phyloP scores from a whole-genome alignment of 441 rosid genomes.

The Croton laevigatus region DNA sequence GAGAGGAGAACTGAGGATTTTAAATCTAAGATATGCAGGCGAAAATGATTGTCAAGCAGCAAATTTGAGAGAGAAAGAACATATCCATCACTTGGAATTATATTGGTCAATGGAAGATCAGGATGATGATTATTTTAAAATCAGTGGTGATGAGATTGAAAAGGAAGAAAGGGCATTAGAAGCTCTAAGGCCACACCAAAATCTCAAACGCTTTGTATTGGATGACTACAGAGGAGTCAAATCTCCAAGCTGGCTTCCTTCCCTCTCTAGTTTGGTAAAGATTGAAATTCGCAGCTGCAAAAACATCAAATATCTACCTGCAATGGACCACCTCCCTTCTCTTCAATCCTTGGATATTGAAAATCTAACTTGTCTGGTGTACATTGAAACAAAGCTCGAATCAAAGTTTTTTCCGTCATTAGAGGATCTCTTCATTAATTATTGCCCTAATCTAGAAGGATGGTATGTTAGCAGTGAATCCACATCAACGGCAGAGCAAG shows the following conservation, averaged over 20 bases:
- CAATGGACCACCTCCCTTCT: not conserved
- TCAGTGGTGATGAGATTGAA: too few species aligned
- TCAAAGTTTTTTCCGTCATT: conserved; percentile 7
- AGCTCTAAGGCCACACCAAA: not conserved
- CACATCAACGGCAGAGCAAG: conserved; percentile 14
- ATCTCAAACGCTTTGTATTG: not conserved
- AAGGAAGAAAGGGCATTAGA: not conserved
- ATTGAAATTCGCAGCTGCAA: not conserved
- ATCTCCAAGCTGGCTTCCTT: conserved; percentile 24
- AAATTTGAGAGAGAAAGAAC: conserved; percentile 20
- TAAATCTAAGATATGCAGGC: not conserved
- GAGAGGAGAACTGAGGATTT: conserved; percentile 4
- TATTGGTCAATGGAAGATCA: not conserved
- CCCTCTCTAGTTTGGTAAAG: conserved; percentile 7
- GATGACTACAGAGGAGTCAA: not conserved
- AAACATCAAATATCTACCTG: conserved; percentile 3
- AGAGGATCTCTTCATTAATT: accelerated
- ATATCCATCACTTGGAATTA: conserved; percentile 11
- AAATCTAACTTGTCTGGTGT: not conserved
- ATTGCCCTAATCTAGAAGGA: conserved; percentile 14
- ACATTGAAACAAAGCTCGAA: not conserved
- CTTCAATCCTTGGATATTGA: not conserved
- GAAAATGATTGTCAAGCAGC: conserved; percentile 14
- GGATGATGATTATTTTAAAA: too few species aligned
- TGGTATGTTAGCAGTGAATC: not conserved